A percentile compares a stretch with the other conserved stretches of the same genome.
phyloP scores from a whole-genome alignment of 305 asterid genomes.

The Fraxinus floribunda region DNA sequence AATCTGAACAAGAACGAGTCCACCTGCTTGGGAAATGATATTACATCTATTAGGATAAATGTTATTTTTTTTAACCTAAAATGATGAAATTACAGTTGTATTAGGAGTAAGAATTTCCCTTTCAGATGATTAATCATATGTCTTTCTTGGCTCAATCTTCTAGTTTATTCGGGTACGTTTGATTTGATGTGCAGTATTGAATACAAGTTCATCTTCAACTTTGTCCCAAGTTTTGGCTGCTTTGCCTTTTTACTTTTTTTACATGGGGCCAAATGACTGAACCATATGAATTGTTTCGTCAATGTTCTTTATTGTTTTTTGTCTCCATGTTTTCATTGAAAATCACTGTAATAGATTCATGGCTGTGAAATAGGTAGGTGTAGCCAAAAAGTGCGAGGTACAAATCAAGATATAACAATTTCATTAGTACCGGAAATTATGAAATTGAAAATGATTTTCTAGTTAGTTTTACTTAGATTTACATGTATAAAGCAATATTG shows the following conservation, averaged over 20 bases:
- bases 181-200: not conserved
- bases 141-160: not conserved
- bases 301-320: not conserved
- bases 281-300: constrained; percentile 9
- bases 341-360: not conserved
- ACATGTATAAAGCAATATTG: not conserved
- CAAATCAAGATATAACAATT: not conserved
- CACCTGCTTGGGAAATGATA: not conserved
- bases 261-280: not conserved
- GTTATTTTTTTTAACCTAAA: not conserved
- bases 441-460: not conserved
- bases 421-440: not conserved
- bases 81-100: not conserved
- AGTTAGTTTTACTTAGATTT: not conserved
- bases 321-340: not conserved
- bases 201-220: not conserved
- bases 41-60: not conserved
- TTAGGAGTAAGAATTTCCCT: not conserved
- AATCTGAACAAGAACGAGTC: not conserved
- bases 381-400: not conserved
- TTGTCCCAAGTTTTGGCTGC: not conserved
- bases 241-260: not conserved
- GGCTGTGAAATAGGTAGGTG: not conserved
- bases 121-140: not conserved
- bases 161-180: not conserved